Conservation (phyloP, 371 early-diverging fungal species). For the Rhizomucor miehei region DNA sequence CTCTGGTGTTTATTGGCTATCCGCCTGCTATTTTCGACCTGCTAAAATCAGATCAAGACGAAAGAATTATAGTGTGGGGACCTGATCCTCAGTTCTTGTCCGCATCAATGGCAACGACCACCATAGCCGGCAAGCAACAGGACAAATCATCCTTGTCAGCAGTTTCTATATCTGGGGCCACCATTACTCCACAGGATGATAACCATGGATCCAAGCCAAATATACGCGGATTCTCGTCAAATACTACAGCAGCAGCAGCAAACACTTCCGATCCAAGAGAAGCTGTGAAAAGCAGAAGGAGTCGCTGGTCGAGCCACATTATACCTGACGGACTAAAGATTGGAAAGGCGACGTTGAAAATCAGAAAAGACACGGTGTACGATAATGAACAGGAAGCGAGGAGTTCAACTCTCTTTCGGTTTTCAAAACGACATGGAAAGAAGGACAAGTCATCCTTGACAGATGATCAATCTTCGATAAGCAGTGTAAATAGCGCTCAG, state of each 20-base stretch:
- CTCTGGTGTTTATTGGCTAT: conserved; percentile 28
- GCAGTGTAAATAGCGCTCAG: conserved; percentile 4
- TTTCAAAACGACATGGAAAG: conserved; percentile 1
- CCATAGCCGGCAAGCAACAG: conserved; percentile 7
- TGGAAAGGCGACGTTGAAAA: neutral
- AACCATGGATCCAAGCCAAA: conserved; percentile 9
- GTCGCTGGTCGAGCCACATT: conserved; percentile 13
- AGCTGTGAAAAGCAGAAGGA: neutral
- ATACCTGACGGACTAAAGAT: conserved; percentile 1
- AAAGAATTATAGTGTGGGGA: conserved; percentile 58
- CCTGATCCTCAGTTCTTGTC: conserved; percentile 37
- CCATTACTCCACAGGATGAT: conserved; percentile 9
- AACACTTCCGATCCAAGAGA: neutral
- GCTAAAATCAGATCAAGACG: conserved; percentile 51
- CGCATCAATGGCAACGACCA: conserved; percentile 35
- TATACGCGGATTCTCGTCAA: conserved; percentile 35
- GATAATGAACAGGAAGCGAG: neutral
- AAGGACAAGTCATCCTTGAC: conserved; percentile 3
- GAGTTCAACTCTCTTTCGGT: neutral
- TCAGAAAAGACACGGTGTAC: no score
- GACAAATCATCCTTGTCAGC: conserved; percentile 2
- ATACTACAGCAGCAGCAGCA: conserved; percentile 20
- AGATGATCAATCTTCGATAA: neutral
- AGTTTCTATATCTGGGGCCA: conserved; percentile 3
- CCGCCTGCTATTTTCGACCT: conserved; percentile 53